These are phyloP conservation scores for Herpotrichia juniperi DNA, from an alignment of 2,329 filamentous ascomycete genomes.

Conservation along the genomic window DNA sequence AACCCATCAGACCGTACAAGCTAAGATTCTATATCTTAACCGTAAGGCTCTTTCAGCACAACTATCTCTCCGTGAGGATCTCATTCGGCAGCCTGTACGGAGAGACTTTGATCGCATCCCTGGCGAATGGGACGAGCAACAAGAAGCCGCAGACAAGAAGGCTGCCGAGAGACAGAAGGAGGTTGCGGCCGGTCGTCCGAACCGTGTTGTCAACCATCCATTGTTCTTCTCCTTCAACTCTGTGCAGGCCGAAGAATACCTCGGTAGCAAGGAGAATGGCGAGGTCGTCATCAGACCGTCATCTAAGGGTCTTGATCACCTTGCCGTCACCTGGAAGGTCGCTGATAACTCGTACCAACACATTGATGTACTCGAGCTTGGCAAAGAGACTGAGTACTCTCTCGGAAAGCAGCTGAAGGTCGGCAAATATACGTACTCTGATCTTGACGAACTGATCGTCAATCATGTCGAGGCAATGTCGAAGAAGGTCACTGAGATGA, in stretches of 20 bases:
- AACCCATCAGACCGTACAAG: slow-evolving; percentile 82
- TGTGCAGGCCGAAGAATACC: slow-evolving; percentile 88
- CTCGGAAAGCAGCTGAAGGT: slow-evolving; percentile 87
- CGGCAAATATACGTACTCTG: slow-evolving; percentile 88
- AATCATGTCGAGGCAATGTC: slow-evolving; percentile 98
- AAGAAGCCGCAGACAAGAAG: slow-evolving; percentile 77
- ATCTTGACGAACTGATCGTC: slow-evolving; percentile 96
- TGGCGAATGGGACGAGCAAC: slow-evolving; percentile 84
- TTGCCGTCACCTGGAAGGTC: slow-evolving; percentile 98
- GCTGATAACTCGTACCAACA: slow-evolving; percentile 96
- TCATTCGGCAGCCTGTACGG: slow-evolving; percentile 74
- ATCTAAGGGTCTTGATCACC: slow-evolving; percentile 92
- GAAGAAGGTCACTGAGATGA: slow-evolving; percentile 95
- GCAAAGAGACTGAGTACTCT: slow-evolving; percentile 96
- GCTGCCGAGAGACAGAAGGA: slow-evolving; percentile 87
- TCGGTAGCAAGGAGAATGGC: slow-evolving; percentile 82
- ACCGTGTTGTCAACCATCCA: slow-evolving; percentile 96
- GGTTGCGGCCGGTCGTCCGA: slow-evolving; percentile 80
- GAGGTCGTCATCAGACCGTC: slow-evolving; percentile 96
- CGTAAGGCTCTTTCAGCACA: slow-evolving; percentile 84
- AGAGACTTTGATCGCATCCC: slow-evolving; percentile 73
- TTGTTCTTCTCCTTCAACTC: slow-evolving; percentile 94
- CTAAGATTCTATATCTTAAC: slow-evolving; percentile 86
- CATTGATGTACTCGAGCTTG: slow-evolving; percentile 93
- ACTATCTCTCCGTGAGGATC: slow-evolving; percentile 82